A percentile compares a stretch with the other conserved stretches of the same genome.
Evolutionary conservation across 2,329 filamentous ascomycete species (phyloP).

Genomic region (Ophiosphaerella herpotricha): DNA sequence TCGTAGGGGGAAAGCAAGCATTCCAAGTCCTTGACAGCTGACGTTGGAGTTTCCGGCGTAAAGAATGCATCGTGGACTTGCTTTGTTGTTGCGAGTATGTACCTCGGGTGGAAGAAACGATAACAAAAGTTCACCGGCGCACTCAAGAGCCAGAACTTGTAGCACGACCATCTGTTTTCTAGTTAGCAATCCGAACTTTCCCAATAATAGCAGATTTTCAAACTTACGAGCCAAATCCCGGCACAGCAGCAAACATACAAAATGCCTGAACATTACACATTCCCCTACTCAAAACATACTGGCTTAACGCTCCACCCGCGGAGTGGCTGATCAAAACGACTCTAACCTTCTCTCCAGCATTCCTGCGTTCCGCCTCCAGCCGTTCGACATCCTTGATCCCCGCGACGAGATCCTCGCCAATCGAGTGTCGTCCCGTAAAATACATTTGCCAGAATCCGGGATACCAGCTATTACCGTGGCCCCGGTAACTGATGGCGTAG

Average conservation of each 20-base stretch:
- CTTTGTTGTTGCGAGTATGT: slow-evolving; percentile 57
- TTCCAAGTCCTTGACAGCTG: slow-evolving; percentile 51
- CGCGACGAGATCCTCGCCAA: slow-evolving; percentile 53
- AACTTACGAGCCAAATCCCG: slow-evolving; percentile 56
- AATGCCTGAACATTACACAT: slow-evolving; percentile 51
- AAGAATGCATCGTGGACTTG: slow-evolving; percentile 59
- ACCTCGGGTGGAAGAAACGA: slow-evolving; percentile 56
- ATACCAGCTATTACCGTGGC: slow-evolving; percentile 59
- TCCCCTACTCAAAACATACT: slow-evolving; percentile 54
- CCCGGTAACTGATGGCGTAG: slow-evolving; percentile 59
- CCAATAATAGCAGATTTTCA: neutral
- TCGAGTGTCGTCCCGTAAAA: slow-evolving; percentile 48
- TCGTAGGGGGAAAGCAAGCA: slow-evolving; percentile 55
- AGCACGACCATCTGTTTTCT: slow-evolving; percentile 21
- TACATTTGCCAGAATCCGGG: slow-evolving; percentile 57
- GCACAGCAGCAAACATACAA: slow-evolving; percentile 54
- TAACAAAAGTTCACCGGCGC: slow-evolving; percentile 42
- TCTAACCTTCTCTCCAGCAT: slow-evolving; percentile 29
- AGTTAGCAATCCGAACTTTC: slow-evolving; percentile 17
- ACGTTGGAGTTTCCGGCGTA: slow-evolving; percentile 48
- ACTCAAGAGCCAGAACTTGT: slow-evolving; percentile 30
- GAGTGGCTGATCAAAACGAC: slow-evolving; percentile 58
- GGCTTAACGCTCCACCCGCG: slow-evolving; percentile 56
- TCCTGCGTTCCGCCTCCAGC: slow-evolving; percentile 36
- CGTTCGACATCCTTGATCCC: slow-evolving; percentile 43